These are phyloP conservation scores for Echria macrotheca DNA, from an alignment of 495 filamentous ascomycete species.

Conservation along the genomic window DNA sequence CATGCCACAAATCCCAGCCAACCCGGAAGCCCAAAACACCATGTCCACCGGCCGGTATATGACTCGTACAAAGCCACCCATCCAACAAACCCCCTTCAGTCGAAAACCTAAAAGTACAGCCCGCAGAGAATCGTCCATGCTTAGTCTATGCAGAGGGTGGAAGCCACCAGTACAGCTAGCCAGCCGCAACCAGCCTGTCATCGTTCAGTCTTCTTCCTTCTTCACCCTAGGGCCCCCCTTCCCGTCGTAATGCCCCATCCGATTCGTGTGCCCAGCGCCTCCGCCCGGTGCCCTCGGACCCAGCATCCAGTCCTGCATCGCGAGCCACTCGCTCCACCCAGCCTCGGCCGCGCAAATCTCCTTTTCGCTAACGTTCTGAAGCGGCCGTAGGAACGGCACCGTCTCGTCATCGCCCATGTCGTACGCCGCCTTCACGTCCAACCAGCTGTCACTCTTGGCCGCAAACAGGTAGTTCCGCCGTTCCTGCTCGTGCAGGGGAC, in stretches of 20 bases:
- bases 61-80: too few relatives aligned
- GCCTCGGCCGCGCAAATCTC: slow-evolving; percentile 83
- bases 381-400: slow-evolving; percentile 77
- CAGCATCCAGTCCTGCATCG: slow-evolving; percentile 94
- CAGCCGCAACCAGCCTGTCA: too few relatives aligned
- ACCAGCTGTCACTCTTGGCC: slow-evolving; percentile 86
- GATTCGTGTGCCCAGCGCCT: slow-evolving; percentile 8
- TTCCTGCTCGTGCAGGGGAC: slow-evolving; percentile 80
- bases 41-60: too few relatives aligned
- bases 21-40: too few relatives aligned
- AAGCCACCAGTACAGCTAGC: too few relatives aligned
- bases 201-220: slow-evolving; percentile 10
- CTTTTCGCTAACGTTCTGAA: slow-evolving; percentile 64
- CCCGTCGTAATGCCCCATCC: slow-evolving; percentile 3
- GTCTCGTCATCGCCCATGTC: slow-evolving; percentile 76
- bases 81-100: too few relatives aligned
- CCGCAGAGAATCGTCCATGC: too few relatives aligned
- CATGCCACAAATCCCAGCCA: too few relatives aligned
- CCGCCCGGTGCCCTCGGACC: slow-evolving; percentile 48
- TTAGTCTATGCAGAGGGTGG: too few relatives aligned
- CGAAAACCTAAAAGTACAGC: too few relatives aligned
- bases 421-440: slow-evolving; percentile 80
- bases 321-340: slow-evolving; percentile 79
- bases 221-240: slow-evolving; percentile 11
- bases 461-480: slow-evolving; percentile 92